Base-by-base conservation (phyloP, 495 filamentous ascomycete genomes). In the Podospora australis region DNA sequence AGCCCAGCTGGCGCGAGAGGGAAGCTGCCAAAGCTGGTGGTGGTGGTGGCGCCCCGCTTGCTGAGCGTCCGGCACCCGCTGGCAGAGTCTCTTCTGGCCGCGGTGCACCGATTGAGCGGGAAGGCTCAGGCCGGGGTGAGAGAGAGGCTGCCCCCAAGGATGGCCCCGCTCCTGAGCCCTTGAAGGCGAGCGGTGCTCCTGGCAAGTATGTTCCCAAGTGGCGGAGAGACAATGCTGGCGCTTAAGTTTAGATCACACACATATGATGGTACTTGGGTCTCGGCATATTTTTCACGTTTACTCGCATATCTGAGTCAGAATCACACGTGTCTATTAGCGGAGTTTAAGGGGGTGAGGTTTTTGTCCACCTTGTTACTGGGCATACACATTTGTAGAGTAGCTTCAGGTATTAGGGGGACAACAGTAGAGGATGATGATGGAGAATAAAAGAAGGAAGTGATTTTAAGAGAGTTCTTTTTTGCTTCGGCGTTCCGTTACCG, bases 1-100 rank as follows among this genome's bases (percentile, higher is more conserved):
- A 32, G 6, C 69, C 79, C 26, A 80, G 74, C 58, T 96, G 90
- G 90, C 84, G 90, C 68, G 90, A 96, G n/a, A 79, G 87, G 36
- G 72, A 87, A 66, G 86, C 84, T 38, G 80, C 80, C 53, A 88
- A 78, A 46, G 50, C 47, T 29, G 57, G 54, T 24, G 51, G 45
- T 26, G 44, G 50, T 4, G 42, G 36, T 16, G n/a, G n/a, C n/a
- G 25, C 48, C 13, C 48, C 54, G 26, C 49, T 44, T 26, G 28
- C 57, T 17, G 58, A 63, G 34, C 48, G 60, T 6, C 50, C 46
- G 38, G 50, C 47, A 9, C 55, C 53, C 39, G 54, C 59, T 11
- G 52, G 53, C 35, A 39, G 60, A n/a, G 46, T 56, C 16, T 29
- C 51, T 4, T 59, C 64, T 29, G 44, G 56, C 13, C 64, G 64